These are phyloP conservation scores for Rosa lucieae DNA, from an alignment of 306 rosid genomes.

Conservation along the genomic window DNA sequence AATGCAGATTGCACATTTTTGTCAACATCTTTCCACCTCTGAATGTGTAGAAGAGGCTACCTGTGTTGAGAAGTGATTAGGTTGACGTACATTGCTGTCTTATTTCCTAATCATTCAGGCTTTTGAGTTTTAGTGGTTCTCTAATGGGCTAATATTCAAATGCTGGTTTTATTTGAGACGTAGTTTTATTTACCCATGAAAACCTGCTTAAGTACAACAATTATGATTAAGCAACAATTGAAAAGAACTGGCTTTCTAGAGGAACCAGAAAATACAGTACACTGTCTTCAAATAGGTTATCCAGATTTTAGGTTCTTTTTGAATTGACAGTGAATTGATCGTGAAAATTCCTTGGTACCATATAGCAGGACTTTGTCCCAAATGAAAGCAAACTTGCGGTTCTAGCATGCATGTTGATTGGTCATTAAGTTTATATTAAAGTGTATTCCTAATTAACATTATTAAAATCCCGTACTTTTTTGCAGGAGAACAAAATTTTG, in stretches of 20 bases:
- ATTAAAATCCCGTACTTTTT: constrained; percentile 4
- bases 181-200: not conserved
- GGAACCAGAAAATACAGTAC: not conserved
- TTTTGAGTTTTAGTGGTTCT: not conserved
- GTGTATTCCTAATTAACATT: constrained; percentile 35
- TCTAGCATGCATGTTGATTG: not conserved
- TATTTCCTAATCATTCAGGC: not conserved
- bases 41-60: not conserved
- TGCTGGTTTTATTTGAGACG: not conserved
- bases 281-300: not conserved
- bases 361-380: not conserved
- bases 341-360: not conserved
- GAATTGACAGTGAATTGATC: not conserved
- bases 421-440: not conserved
- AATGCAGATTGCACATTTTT: constrained; percentile 49
- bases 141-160: not conserved
- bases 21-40: not conserved
- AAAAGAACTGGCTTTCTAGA: not conserved
- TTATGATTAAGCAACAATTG: not conserved
- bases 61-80: not conserved
- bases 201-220: not conserved
- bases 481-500: constrained; percentile 78
- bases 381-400: not conserved
- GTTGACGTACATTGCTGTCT: not conserved
- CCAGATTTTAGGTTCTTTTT: not conserved